Conservation (phyloP, 768 basidiomycete genomes). For the Saitozyma sp. region DNA sequence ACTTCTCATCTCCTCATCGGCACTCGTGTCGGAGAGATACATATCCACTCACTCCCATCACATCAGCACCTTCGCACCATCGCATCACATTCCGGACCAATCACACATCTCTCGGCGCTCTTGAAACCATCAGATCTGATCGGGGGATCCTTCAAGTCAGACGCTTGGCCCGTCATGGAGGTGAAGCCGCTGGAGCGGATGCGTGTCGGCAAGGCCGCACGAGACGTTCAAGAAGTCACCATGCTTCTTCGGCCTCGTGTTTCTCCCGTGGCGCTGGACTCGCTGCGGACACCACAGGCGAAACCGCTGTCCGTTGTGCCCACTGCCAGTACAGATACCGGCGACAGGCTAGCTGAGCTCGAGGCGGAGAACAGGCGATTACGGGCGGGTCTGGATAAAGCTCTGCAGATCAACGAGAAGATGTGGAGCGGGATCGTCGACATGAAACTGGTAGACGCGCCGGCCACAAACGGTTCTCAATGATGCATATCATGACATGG, state of each 20-base stretch:
- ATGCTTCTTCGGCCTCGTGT: slow-evolving; percentile 31
- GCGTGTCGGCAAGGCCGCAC: slow-evolving; percentile 37
- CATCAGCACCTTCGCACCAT: slow-evolving; percentile 85
- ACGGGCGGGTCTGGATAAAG: slow-evolving; percentile 71
- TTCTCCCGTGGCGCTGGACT: neutral
- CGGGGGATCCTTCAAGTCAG: slow-evolving; percentile 14
- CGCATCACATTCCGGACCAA: slow-evolving; percentile 56
- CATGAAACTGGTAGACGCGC: slow-evolving; percentile 22
- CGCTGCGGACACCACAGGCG: slow-evolving; percentile 1
- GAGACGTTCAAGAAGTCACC: slow-evolving; percentile 38
- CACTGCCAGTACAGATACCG: slow-evolving; percentile 2
- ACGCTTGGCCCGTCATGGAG: slow-evolving; percentile 48
- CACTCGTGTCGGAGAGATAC: slow-evolving; percentile 69
- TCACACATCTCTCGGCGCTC: slow-evolving; percentile 74
- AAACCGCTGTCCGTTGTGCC: neutral
- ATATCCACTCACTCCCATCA: slow-evolving; percentile 83
- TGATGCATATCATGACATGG: slow-evolving; percentile 6
- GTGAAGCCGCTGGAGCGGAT: slow-evolving; percentile 50
- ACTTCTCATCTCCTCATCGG: slow-evolving; percentile 79
- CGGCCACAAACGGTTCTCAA: neutral
- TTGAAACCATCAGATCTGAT: slow-evolving; percentile 84
- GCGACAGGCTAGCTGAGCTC: slow-evolving; percentile 59
- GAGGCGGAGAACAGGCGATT: slow-evolving; percentile 70
- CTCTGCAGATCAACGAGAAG: slow-evolving; percentile 85
- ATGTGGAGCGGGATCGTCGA: slow-evolving; percentile 91